Percentiles rank a stretch among this genome's conserved stretches.
Conservation (phyloP, 768 basidiomycete species). For the Grammothele lineata region DNA sequence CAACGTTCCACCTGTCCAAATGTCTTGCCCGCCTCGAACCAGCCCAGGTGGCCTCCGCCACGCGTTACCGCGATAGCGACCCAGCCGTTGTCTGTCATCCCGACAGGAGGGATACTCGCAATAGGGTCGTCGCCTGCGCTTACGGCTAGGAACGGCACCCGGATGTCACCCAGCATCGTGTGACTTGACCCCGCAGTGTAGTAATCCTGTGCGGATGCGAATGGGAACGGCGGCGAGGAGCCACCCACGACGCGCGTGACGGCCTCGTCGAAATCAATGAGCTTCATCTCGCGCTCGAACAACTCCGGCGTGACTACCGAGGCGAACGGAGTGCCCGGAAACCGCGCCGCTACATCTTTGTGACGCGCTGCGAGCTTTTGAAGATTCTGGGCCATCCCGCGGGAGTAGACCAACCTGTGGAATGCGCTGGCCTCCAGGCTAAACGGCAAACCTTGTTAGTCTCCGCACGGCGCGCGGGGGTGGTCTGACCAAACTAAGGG, state of each 20-base stretch:
- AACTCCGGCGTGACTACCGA: constrained; percentile 26
- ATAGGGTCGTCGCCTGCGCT: constrained; percentile 79
- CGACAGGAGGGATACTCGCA: constrained; percentile 57
- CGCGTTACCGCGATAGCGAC: constrained; percentile 59
- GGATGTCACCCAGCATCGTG: constrained; percentile 51
- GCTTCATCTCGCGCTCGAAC: constrained; percentile 37
- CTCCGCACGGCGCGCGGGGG: neutral
- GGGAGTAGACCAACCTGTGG: constrained; percentile 66
- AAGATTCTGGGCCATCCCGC: constrained; percentile 75
- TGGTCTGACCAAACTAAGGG: neutral
- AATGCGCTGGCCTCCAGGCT: constrained; percentile 56
- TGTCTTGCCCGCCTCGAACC: constrained; percentile 50
- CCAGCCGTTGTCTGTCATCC: constrained; percentile 47
- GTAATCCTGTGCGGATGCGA: constrained; percentile 42
- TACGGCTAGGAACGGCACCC: constrained; percentile 71
- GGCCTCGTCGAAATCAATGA: constrained; percentile 55
- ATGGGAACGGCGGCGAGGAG: constrained; percentile 44
- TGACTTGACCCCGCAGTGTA: constrained; percentile 57
- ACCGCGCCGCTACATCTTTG: constrained; percentile 38
- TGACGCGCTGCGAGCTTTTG: constrained; percentile 53
- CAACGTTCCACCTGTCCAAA: constrained; percentile 40
- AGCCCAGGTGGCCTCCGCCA: constrained; percentile 77
- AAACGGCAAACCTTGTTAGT: constrained; percentile 8
- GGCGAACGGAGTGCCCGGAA: constrained; percentile 48
- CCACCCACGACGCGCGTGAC: constrained; percentile 71